Base-by-base conservation (phyloP, 2,329 filamentous ascomycete species). In the Thyridium curvatum region DNA sequence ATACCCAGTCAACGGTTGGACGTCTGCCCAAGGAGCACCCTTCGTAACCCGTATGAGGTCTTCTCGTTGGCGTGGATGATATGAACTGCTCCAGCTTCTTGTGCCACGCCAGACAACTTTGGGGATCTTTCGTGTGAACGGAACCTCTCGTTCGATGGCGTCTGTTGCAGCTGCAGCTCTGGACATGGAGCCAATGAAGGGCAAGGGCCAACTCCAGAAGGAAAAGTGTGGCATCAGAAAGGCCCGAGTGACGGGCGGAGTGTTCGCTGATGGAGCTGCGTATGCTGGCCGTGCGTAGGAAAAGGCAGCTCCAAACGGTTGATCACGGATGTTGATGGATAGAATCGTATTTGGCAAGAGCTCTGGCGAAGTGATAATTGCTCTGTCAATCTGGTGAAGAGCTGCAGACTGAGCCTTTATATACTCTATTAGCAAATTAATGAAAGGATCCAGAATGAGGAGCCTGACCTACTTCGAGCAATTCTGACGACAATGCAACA, bases 71-170 rank as follows among this genome's bases (percentile, higher is more conserved):
- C 55, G 54, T 0, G 52, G 53, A 16, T 62, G 37, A 38, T 58
- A 51, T 39, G 32, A 49, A 46, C 55, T 55, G 52, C 60, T 65
- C 56, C 66, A 71, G 53, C 60, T 61, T 8, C 58, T 49, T 4
- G 68, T 71, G 12, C 68, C 68, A 38, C 68, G 58, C 68, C 67
- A 70, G 5, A 68, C 54, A 2, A 61, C 64, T 13, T 55, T 56
- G 2, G 54, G 53, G 15, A 57, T 52, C 44, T 68, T 68, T 15
- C 12, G 10, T 8, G 38, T 18, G 30, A 51, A 58, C 2, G 50
- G 30, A 0, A 45, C 14, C 2, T 29, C 18, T 2, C 43, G 35
- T 38, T 69, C 65, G 17, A 68, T 42, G 0, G 10, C 18, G 3
- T 49, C 12, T 31, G 66, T 63, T 16, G 52, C 54, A 1, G 37